phyloP scores from a whole-genome alignment of 202 grass and related monocot genomes.

The Saccharum hybrid region DNA sequence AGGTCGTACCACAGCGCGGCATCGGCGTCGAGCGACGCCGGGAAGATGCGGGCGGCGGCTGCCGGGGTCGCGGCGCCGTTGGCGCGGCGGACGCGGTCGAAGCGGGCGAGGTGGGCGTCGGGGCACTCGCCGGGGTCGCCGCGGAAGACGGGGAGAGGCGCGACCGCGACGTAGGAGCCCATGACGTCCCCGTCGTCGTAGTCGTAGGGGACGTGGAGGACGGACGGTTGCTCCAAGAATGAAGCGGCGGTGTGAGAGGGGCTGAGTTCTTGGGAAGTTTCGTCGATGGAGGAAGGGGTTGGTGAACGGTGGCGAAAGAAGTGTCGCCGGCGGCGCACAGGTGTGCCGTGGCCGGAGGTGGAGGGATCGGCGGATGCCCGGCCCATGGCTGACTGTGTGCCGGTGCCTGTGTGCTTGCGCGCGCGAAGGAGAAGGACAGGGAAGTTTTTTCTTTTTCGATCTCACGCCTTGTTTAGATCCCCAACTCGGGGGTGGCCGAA shows the following conservation, averaged over 20 bases:
- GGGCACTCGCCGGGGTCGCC: conserved; percentile 75
- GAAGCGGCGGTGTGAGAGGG: conserved; percentile 27
- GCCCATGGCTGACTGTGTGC: conserved; percentile 26
- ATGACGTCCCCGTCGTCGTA: conserved; percentile 29
- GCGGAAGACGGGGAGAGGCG: conserved; percentile 66
- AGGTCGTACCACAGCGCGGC: conserved; percentile 72
- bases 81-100: conserved; percentile 63
- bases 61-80: conserved; percentile 52
- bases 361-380: conserved; percentile 30
- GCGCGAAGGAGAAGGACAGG: background rate
- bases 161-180: conserved; percentile 46
- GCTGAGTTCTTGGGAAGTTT: conserved; percentile 29
- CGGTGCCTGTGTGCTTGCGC: background rate
- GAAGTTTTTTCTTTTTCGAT: background rate
- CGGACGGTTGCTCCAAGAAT: conserved; percentile 1
- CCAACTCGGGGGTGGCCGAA: no score
- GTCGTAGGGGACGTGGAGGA: conserved; percentile 16
- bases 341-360: conserved; percentile 15
- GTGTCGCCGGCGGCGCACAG: background rate
- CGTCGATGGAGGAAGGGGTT: conserved; percentile 25
- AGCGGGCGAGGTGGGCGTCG: conserved; percentile 60
- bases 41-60: conserved; percentile 68
- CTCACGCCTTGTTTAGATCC: no score
- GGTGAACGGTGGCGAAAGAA: conserved; percentile 17
- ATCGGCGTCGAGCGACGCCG: conserved; percentile 65